Evolutionary conservation across 139 green algal genomes (phyloP).

Genomic region (Coelastrella sp.): DNA sequence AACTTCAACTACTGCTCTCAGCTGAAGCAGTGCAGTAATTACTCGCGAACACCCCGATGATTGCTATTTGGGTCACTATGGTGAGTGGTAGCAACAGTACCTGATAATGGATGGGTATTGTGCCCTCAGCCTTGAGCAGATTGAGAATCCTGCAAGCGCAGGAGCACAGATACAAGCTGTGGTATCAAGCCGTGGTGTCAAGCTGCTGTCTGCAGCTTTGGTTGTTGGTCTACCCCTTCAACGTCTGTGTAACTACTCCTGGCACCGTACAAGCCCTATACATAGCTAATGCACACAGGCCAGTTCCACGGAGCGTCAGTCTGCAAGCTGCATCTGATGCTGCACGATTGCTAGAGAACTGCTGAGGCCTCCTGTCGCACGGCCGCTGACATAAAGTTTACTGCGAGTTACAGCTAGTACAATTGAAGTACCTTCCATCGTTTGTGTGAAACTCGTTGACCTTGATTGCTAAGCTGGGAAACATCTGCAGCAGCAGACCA

Average conservation of each 20-base stretch:
- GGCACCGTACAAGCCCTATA: too few species aligned
- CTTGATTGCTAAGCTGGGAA: slow-evolving; percentile 71
- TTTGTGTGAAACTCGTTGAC: slow-evolving; percentile 71
- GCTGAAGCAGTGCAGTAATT: neutral
- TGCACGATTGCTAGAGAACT: too few species aligned
- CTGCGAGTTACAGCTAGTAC: neutral
- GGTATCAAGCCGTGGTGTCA: neutral
- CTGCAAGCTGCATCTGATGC: too few species aligned
- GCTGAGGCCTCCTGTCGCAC: too few species aligned
- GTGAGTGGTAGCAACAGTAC: slow-evolving; percentile 11
- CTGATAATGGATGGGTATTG: slow-evolving; percentile 91
- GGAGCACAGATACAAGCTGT: neutral
- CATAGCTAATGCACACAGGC: too few species aligned
- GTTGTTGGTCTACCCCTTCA: too few species aligned
- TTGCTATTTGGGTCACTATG: too few species aligned
- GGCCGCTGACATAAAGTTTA: too few species aligned
- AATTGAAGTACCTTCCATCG: slow-evolving; percentile 67
- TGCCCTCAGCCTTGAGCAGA: slow-evolving; percentile 88
- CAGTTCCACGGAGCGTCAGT: too few species aligned
- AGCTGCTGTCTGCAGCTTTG: too few species aligned
- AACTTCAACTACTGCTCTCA: too few species aligned
- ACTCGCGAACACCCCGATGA: neutral
- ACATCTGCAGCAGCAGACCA: slow-evolving; percentile 64
- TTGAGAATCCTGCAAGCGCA: slow-evolving; percentile 58
- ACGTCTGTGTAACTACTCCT: too few species aligned